Percentiles rank a stretch among this genome's conserved stretches.
phyloP scores from a whole-genome alignment of 805 yeast genomes.

The Hanseniaspora pseudoguilliermondii region DNA sequence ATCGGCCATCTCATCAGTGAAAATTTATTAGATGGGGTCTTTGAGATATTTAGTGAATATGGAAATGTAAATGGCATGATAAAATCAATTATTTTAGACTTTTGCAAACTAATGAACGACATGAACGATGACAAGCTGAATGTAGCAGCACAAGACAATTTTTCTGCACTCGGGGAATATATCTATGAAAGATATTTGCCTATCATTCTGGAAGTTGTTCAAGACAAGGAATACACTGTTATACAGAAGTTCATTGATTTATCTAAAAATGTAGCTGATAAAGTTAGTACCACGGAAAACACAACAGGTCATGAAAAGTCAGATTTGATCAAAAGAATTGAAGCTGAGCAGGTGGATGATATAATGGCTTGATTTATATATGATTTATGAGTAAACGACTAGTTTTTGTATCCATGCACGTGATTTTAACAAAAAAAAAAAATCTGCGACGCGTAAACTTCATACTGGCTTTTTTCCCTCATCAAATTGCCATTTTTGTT shows the following conservation, averaged over 20 bases:
- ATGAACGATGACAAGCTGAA: constrained; percentile 5
- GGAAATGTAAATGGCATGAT: background rate
- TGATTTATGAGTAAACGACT: background rate
- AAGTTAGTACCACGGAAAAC: background rate
- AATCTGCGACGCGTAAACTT: background rate
- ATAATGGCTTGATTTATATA: background rate
- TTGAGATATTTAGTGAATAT: background rate
- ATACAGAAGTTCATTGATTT: background rate
- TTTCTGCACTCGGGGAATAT: background rate
- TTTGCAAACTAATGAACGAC: constrained; percentile 5
- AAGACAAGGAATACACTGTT: constrained; percentile 7
- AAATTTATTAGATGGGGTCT: constrained; percentile 1
- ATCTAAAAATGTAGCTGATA: background rate
- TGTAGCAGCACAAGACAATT: background rate
- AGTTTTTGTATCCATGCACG: background rate
- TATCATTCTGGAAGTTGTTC: background rate
- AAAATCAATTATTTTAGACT: constrained; percentile 1
- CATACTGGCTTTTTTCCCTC: background rate
- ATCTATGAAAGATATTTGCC: constrained; percentile 1
- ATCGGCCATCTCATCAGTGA: background rate
- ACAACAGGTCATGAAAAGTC: background rate
- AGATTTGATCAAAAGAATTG: background rate
- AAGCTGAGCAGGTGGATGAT: background rate
- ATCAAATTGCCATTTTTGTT: background rate
- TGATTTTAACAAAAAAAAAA: background rate